Base-by-base conservation (phyloP, 176 grass and related monocot genomes). In the Avena atlantica region DNA sequence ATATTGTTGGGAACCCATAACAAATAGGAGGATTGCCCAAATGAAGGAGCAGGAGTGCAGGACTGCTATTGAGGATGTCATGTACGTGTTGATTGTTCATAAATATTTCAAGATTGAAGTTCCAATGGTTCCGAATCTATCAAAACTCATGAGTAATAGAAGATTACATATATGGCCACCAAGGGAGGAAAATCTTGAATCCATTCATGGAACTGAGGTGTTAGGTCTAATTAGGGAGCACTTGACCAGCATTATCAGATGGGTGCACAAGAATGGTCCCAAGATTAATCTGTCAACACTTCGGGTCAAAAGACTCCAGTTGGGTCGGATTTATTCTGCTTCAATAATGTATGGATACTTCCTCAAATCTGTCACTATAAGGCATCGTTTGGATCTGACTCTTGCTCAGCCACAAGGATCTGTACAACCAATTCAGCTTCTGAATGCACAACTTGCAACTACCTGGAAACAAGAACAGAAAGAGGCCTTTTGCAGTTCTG, bases 321-420 rank as follows among this genome's bases (percentile, higher is more conserved):
- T 93, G 47, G 60, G 59, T 44, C 83, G 66, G 37, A 88, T 88
- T 59, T 93, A 93, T 83, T 90, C 86, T 13, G 78, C 92, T n/a
- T 93, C 88, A 67, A 75, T 90, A 85, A 88, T 90, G 83, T 93
- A 86, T 83, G 88, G 92, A 34, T 90, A 93, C 27, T 90, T 93
- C 17, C 65, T 93, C 63, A 93, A 93, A 75, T 88, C 91, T 63
- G 82, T 90, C 24, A 76, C 56, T 72, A 9, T 86, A 63, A 88
- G 88, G 78, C 88, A 88, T 90, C 66, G 51, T n/a, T 78, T 93
- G 74, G 88, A 93, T 57, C 74, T 88, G 23, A 88, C 40, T 69
- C 74, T 90, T 52, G 79, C 69, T 81, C 63, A 8, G 34, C 77
- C 88, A 21, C 69, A 90, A 72, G 88, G 87, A 82, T 29, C 8